Conservation (phyloP, 345 rosid species). For the Psidium guajava region DNA sequence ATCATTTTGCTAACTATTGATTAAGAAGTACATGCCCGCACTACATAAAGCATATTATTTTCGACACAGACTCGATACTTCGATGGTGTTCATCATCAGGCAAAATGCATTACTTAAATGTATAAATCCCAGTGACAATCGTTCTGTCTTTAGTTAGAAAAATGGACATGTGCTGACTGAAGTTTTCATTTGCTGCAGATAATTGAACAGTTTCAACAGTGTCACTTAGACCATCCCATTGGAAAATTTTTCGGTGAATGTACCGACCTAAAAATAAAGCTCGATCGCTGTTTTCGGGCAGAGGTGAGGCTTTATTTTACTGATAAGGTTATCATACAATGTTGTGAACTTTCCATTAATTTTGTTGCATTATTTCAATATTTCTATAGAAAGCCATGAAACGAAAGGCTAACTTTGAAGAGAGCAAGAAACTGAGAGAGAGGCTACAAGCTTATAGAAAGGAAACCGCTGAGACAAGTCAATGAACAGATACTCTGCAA, state of each 20-base stretch:
- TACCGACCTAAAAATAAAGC: constrained; percentile 72
- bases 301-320: constrained; percentile 34
- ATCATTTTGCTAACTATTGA: neutral
- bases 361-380: neutral
- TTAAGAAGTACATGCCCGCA: neutral
- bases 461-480: constrained; percentile 21
- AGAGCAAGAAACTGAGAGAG: constrained; percentile 49
- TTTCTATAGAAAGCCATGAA: constrained; percentile 67
- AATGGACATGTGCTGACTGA: neutral
- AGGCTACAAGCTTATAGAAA: constrained; percentile 40
- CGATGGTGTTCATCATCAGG: neutral
- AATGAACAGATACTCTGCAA: neutral
- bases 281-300: constrained; percentile 71
- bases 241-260: constrained; percentile 85
- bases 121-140: neutral
- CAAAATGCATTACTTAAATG: neutral
- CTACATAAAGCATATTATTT: neutral
- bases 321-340: neutral
- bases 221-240: constrained; percentile 78
- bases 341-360: neutral
- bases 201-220: constrained; percentile 78
- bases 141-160: neutral
- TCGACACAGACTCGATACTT: neutral
- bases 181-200: constrained; percentile 24
- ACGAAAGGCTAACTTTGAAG: constrained; percentile 74